Conservation (phyloP, 2,329 filamentous ascomycete species). For the Pyricularia sp. region DNA sequence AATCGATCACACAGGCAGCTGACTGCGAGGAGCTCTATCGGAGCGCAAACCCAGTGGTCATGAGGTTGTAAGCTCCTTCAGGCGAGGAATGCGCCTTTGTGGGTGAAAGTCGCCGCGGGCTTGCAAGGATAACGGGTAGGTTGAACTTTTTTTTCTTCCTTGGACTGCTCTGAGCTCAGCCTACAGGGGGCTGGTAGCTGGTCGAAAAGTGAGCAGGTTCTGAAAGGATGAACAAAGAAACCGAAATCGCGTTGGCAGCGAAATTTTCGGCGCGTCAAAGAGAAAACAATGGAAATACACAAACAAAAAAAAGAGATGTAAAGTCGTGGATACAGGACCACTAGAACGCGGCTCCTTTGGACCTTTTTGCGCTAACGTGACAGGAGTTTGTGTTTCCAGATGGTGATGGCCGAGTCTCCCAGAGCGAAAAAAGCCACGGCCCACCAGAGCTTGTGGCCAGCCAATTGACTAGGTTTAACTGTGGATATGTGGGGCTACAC, state of each 20-base stretch:
- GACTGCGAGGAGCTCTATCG: constrained; percentile 1
- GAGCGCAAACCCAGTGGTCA: neutral
- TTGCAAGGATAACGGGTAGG: neutral
- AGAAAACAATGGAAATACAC: constrained; percentile 1
- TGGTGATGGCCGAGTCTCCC: neutral
- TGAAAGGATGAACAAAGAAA: neutral
- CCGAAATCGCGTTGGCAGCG: neutral
- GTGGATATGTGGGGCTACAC: neutral
- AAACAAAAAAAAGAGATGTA: neutral
- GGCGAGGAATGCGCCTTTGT: neutral
- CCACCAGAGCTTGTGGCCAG: neutral
- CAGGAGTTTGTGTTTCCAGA: neutral
- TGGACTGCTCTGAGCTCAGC: neutral
- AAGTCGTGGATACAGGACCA: neutral
- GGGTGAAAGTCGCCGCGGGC: neutral
- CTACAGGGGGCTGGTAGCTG: neutral
- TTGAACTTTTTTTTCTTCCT: neutral
- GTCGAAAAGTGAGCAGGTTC: neutral
- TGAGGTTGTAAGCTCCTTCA: neutral
- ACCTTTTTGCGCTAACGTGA: constrained; percentile 1
- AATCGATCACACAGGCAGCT: neutral
- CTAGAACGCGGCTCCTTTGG: constrained; percentile 1
- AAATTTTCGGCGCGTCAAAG: neutral
- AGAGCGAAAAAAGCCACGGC: constrained; percentile 1
- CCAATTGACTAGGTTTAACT: neutral